Evolutionary conservation across 139 green algal species (phyloP), one percentile per base, ranked within the genome.

Genomic region (Zygnema circumcarinatum): DNA sequence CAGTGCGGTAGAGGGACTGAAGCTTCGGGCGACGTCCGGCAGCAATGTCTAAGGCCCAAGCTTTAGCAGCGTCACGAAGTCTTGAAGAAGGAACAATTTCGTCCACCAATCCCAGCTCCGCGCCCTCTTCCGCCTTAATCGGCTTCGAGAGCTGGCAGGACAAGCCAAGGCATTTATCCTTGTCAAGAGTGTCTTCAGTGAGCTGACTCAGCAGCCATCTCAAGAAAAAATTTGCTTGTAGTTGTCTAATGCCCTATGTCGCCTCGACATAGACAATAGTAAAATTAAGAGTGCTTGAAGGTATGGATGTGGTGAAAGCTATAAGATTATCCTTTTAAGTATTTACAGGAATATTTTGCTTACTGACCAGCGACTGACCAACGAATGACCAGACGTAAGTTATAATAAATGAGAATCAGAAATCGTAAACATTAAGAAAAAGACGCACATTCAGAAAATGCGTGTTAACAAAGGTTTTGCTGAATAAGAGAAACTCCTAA

Each of bases 51-150:
- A 97, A 92, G 0, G 97, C 97, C 32, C 94, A 33, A 52, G 84
- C 20, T 42, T 69, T 86, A 1, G 94, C 95, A 0, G 90, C 88
- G 0, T 68, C 32, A 81, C 98, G 84, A 16, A 98, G 92, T 84
- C 95, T 54, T 1, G 88, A 83, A 2, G 82, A 40, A 1, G 92
- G 84, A 21, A 96, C 94, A 53, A 98, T 91, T 39, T 88, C 91
- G 87, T 99, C 97, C n/a, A 98, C 93, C 80, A 99, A 92, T 32
- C 97, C 97, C 31, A 95, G 86, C 90, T 97, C 92, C 33, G 93
- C 40, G 21, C 92, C 96, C 16, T 92, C 92, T 3, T 88, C 54
- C 0, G 86, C 92, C 81, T 93, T 94, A 62, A 93, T 86, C 11
- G 89, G 87, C 86, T 95, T 93, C 42, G 91, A 95, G 1, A 94